Base-by-base conservation (phyloP, 2,329 filamentous ascomycete species). In the Drechslerella coelobrocha region DNA sequence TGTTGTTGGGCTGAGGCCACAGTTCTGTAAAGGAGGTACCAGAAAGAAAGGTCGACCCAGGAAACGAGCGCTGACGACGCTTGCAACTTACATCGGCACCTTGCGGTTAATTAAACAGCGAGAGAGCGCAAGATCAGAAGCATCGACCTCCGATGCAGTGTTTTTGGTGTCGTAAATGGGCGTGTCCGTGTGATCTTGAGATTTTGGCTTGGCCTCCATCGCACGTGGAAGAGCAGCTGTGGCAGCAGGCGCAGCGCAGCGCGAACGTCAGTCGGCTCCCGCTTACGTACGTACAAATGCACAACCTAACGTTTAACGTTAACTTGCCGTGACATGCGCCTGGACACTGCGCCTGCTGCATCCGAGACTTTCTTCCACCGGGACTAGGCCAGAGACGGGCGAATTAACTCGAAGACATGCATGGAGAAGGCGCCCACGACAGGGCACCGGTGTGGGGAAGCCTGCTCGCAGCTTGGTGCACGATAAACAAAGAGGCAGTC, bases 371-470 rank as follows among this genome's bases (percentile, higher is more conserved):
- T 39, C 17, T 39, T 14, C 41, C 19, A 17, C 8, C 41, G 4
- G 19, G 21, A 23, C 52, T 14, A 53, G 37, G 14, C 50, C 54
- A 34, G 43, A 61, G 50, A 31, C 54, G 55, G 50, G 19, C 50
- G 29, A n/a, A n/a, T n/a, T n/a, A n/a, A 52, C 51, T 24, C 26
- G 41, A 39, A 10, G 12, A 5, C 47, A 31, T 27, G 9, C 50
- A 29, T 59, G 61, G 53, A 59, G 14, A 29, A 37, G 41, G 56
- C 56, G 27, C 37, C 55, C 55, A 59, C 37, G 41, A 9, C 21
- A 51, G 26, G 29, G 61, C 48, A 19, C 45, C 17, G 50, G 50
- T 69, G 52, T 52, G 65, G 65, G 65, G 65, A 56, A 68, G 31
- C 41, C 17, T 12, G 21, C 27, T 48, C 12, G 34, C 4, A 10